Evolutionary conservation across 306 rosid species (phyloP).

Genomic region (Rosa chinensis): DNA sequence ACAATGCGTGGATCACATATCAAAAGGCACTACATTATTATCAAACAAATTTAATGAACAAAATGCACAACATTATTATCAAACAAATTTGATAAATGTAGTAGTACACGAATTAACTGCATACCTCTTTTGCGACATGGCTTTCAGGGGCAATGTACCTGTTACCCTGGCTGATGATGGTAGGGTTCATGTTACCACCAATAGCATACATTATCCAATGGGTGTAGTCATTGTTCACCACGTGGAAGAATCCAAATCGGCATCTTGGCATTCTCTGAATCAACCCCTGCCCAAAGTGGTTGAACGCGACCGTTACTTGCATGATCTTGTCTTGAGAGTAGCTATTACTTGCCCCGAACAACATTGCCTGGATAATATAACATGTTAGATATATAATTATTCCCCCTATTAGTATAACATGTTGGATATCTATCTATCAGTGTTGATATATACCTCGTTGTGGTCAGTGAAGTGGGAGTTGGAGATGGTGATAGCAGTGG

Average conservation of each 20-base stretch:
- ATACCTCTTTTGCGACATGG: slow-evolving; percentile 53
- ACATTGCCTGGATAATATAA: slow-evolving; percentile 51
- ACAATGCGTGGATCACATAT: neutral
- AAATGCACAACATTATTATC: neutral
- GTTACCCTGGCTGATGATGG: slow-evolving; percentile 79
- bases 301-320: slow-evolving; percentile 85
- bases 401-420: neutral
- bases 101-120: neutral
- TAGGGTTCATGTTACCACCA: slow-evolving; percentile 72
- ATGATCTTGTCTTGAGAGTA: slow-evolving; percentile 41
- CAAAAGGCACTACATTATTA: neutral
- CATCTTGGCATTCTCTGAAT: slow-evolving; percentile 79
- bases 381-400: neutral
- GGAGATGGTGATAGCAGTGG: slow-evolving; percentile 86
- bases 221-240: slow-evolving; percentile 75
- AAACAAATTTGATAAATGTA: neutral
- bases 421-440: neutral
- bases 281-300: slow-evolving; percentile 70
- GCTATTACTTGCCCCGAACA: slow-evolving; percentile 64
- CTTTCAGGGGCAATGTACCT: slow-evolving; percentile 54
- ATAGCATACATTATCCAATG: slow-evolving; percentile 92
- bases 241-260: slow-evolving; percentile 68
- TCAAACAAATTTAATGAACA: neutral
- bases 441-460: slow-evolving; percentile 43
- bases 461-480: slow-evolving; percentile 73